These are phyloP conservation scores for Neurospora sp. DNA, from an alignment of 495 filamentous ascomycete genomes.

Conservation along the genomic window DNA sequence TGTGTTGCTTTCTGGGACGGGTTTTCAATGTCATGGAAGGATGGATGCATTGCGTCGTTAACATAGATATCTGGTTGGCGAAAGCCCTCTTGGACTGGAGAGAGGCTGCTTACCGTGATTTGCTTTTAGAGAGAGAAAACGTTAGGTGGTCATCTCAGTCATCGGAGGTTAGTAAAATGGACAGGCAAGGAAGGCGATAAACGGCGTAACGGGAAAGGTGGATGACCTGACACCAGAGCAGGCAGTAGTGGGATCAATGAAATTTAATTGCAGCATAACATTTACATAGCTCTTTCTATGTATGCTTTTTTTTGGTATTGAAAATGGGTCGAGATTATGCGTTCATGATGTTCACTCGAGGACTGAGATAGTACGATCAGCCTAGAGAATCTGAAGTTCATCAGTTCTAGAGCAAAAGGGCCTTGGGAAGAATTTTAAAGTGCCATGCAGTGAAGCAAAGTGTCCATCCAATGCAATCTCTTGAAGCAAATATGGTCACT, in stretches of 20 bases:
- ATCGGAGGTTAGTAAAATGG: not conserved
- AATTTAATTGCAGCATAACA: not conserved
- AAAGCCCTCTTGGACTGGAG: not conserved
- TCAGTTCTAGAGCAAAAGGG: too few relatives aligned
- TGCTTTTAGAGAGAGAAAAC: not conserved
- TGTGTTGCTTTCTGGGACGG: not conserved
- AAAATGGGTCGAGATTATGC: not conserved
- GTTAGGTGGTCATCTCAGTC: not conserved
- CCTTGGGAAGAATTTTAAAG: not conserved
- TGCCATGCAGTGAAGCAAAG: not conserved
- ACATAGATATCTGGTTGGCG: not conserved
- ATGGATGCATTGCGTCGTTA: not conserved
- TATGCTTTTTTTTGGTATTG: not conserved
- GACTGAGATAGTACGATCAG: not conserved
- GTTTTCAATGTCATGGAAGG: not conserved
- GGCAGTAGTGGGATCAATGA: not conserved
- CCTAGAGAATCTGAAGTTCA: not conserved
- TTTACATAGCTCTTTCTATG: not conserved
- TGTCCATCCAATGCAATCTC: not conserved
- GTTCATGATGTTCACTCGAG: not conserved
- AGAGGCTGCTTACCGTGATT: not conserved
- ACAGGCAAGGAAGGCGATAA: not conserved
- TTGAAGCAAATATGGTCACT: not conserved
- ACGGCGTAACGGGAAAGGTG: not conserved
- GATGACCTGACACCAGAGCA: not conserved